Conservation (phyloP, 2,329 filamentous ascomycete genomes). For the Passalora sequoiae region DNA sequence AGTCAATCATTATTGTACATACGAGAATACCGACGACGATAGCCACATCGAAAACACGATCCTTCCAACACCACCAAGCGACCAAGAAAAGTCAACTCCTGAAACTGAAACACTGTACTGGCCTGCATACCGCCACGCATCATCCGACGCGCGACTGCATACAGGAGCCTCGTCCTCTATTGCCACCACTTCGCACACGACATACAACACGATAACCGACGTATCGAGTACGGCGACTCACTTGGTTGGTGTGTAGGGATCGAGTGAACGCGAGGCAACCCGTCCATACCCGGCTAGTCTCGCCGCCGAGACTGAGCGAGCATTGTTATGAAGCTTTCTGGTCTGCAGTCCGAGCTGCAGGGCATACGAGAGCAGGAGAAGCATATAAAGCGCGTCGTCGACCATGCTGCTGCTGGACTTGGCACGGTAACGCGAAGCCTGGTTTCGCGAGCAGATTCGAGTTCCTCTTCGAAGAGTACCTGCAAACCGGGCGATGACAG, state of each 20-base stretch:
- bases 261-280: no score
- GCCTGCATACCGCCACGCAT: conserved; percentile 5
- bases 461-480: conserved; percentile 23
- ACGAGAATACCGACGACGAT: conserved; percentile 6
- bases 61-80: conserved; percentile 7
- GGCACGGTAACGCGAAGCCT: conserved; percentile 23
- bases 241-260: no score
- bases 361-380: background rate
- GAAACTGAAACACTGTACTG: conserved; percentile 10
- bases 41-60: conserved; percentile 5
- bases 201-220: conserved; percentile 6
- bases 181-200: conserved; percentile 1
- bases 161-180: conserved; percentile 7
- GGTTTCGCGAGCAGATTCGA: conserved; percentile 14
- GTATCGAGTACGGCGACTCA: background rate
- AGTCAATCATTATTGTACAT: conserved; percentile 27
- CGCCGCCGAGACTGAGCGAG: background rate
- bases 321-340: conserved; percentile 9
- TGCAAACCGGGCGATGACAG: conserved; percentile 22
- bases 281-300: conserved; percentile 3
- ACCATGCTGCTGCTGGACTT: conserved; percentile 18
- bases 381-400: conserved; percentile 19
- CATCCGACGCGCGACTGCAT: conserved; percentile 6
- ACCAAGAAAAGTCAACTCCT: conserved; percentile 10
- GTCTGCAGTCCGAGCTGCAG: conserved; percentile 8